Evolutionary conservation across 179 eudicot genomes (phyloP), one percentile per base, ranked within the genome.

Genomic region (Beta corolliflora): DNA sequence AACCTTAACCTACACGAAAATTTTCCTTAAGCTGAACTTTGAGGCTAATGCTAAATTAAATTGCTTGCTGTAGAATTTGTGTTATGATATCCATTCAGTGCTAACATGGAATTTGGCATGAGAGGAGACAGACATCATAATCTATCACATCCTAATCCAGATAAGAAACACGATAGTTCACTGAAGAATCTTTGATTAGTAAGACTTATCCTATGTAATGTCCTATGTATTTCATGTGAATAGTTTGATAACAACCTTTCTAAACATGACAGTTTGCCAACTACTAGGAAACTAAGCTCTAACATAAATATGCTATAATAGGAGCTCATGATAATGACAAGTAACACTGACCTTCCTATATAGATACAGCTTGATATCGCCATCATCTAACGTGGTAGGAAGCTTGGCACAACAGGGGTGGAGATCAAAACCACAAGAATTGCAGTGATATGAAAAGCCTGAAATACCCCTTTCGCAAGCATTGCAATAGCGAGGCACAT

Each of bases 361-460:
- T 23, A 95, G 75, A 46, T 87, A 90, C 82, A 95, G 59, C 63
- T 88, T 88, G 74, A 90, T 81, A 10, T 89, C 91, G 0, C 93
- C 97, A 74, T 91, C 95, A 69, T 89, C 88, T 19, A 91, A 76
- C 55, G 85, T 83, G 77, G 87, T 84, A 1, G 93, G 92, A 21
- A 89, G 91, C 86, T 87, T 86, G 8, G 94, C 94, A 61, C 94
- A 91, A 29, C 94, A 91, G 0, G 91, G 92, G 69, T 91, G 92
- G 5, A 91, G 90, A 78, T 91, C 92, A 75, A 89, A 91, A 9
- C 88, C 94, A 59, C 94, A 91, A 0, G 84, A 18, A 41, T 79
- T 83, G 81, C 94, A 89, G 50, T 91, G 94, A 83, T 95, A 95
- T n/a, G 89, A 84, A 69, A 92, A 95, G 4, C 98, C 97, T 0